Conservation (phyloP, 2,329 filamentous ascomycete genomes). For the Penicillium palitans region DNA sequence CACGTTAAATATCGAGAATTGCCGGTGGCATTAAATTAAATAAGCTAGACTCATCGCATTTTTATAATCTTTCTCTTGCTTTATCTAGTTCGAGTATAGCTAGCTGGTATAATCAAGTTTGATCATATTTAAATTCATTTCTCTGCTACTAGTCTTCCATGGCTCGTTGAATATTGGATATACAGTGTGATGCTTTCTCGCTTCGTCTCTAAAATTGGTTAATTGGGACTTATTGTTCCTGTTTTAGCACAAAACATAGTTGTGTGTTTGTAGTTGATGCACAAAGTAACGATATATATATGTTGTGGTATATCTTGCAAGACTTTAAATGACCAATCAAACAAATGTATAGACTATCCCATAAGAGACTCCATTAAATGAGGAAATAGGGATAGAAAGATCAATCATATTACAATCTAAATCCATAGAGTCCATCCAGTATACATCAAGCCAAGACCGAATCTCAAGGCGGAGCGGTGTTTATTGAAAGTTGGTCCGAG, state of each 20-base stretch:
- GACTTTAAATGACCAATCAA: too few species aligned
- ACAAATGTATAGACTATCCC: neutral
- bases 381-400: neutral
- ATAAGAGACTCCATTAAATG: rapidly evolving
- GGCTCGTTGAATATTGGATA: neutral
- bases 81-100: neutral
- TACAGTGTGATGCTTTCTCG: neutral
- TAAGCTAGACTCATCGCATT: too few species aligned
- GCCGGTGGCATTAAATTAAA: too few species aligned
- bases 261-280: neutral
- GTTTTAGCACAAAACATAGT: neutral
- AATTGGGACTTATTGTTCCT: neutral
- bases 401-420: neutral
- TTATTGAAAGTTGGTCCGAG: conserved; percentile 37
- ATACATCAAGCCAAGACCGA: conserved; percentile 1
- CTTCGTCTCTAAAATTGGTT: neutral
- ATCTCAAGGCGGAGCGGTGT: conserved; percentile 14
- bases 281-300: neutral
- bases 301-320: too few species aligned
- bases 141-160: neutral
- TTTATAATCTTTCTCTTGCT: too few species aligned
- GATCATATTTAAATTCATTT: neutral
- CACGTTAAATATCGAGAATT: too few species aligned
- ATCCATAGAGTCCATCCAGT: neutral
- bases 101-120: neutral